phyloP scores from a whole-genome alignment of 208 protist species.

The Novymonas esmeraldas region DNA sequence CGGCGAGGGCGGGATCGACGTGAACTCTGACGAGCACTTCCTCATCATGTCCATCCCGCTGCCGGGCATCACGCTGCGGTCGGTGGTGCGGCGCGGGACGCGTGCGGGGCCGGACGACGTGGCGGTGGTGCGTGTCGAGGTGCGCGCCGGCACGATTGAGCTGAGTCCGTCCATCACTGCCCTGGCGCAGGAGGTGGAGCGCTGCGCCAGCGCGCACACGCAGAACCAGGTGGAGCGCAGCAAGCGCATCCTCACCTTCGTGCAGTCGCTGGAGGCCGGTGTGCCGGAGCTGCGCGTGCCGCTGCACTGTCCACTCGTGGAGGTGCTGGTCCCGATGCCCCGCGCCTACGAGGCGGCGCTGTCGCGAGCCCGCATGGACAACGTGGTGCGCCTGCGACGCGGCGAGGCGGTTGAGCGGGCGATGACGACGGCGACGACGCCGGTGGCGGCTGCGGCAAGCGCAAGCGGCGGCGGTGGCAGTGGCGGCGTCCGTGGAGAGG shows the following conservation, averaged over 20 bases:
- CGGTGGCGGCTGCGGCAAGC: too few species aligned
- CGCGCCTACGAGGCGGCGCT: constrained; percentile 50
- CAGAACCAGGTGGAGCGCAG: constrained; percentile 27
- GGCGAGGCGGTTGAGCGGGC: neutral
- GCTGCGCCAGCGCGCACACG: constrained; percentile 36
- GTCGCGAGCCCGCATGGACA: constrained; percentile 28
- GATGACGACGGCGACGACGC: neutral
- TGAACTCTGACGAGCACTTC: constrained; percentile 37
- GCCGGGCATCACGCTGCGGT: constrained; percentile 43
- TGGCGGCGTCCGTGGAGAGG: neutral
- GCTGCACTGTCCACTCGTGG: constrained; percentile 53
- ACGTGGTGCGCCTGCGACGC: constrained; percentile 28
- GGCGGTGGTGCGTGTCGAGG: constrained; percentile 55
- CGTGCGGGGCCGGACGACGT: constrained; percentile 32
- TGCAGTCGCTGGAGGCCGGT: constrained; percentile 52
- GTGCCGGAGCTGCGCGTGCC: constrained; percentile 24
- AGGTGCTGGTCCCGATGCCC: constrained; percentile 78
- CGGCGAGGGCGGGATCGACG: constrained; percentile 1
- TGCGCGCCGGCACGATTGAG: constrained; percentile 68
- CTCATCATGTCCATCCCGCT: constrained; percentile 67
- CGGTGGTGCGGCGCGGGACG: constrained; percentile 25
- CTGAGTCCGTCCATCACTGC: constrained; percentile 71
- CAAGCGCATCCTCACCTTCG: constrained; percentile 29
- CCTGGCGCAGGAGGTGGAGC: constrained; percentile 74
- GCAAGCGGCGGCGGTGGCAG: neutral